Evolutionary conservation across 208 protist genomes (phyloP), one percentile per base, ranked within the genome.

Genomic region (Lotmaria passim): DNA sequence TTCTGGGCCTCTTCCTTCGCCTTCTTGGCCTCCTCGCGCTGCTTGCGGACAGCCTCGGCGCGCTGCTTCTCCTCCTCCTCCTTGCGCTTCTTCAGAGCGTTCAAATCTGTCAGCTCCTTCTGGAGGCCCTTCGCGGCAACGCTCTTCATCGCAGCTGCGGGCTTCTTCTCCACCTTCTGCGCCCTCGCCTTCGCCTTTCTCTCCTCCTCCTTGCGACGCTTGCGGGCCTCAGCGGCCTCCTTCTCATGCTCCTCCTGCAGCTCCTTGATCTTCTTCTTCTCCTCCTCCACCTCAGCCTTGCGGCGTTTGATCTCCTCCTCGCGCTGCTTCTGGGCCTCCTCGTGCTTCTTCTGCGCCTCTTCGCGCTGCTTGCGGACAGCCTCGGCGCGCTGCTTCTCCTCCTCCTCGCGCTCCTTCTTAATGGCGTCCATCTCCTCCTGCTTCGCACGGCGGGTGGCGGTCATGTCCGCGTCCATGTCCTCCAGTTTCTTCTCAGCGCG

Each of bases 271-370:
- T 57, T 56, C 71, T 75, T 44, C 69, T 61, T 70, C 58, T 81
- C 75, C 7, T 47, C 57, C 34, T 81, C 75, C 17, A 69, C 10
- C 24, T 47, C 63, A 19, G 70, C 61, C 47, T 78, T 73, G 21
- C 63, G 69, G 57, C 66, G 71, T 72, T 82, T 82, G 48, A 78
- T 73, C 62, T 82, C 71, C 61, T 82, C 73, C 41, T 75, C 71
- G 36, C 68, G 64, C 67, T 79, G 51, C 68, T 69, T 72, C 46
- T 75, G 66, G 46, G 47, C 30, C 51, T 81, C 75, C 57, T 85
- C 75, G 57, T 66, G 63, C 36, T 74, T 50, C 38, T 60, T 62
- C 31, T 78, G 56, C 6, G 64, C 39, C 62, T 77, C 68, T 46
- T 85, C 73, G 34, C 67, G 70, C 47, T 78, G 66, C 53, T 78